These are phyloP conservation scores for Orbilia oligospora DNA, from an alignment of 2,329 filamentous ascomycete genomes.

Conservation along the genomic window DNA sequence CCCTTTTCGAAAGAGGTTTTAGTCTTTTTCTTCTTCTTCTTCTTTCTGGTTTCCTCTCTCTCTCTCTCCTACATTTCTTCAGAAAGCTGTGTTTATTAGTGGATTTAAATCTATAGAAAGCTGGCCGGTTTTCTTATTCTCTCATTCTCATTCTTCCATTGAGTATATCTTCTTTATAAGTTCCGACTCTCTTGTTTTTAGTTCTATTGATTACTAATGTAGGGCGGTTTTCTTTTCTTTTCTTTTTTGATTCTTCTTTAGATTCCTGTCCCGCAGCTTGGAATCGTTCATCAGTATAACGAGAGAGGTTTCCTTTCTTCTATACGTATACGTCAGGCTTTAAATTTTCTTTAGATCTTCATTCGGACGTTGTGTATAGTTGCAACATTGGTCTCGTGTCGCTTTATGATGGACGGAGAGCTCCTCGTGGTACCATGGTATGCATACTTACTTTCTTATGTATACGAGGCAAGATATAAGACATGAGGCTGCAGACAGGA, in stretches of 20 bases:
- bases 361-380: neutral
- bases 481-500: neutral
- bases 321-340: too few relatives aligned
- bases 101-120: slow-evolving; percentile 54
- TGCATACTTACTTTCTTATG: too few relatives aligned
- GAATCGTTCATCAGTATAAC: too few relatives aligned
- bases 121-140: slow-evolving; percentile 42
- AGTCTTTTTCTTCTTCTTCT: neutral
- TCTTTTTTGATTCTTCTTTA: neutral
- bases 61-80: slow-evolving; percentile 5
- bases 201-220: too few relatives aligned
- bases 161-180: neutral
- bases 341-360: too few relatives aligned
- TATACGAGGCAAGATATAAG: slow-evolving; percentile 8
- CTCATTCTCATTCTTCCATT: slow-evolving; percentile 1
- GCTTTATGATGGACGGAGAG: neutral
- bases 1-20: neutral
- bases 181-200: neutral
- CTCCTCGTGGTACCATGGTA: neutral
- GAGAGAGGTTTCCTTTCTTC: too few relatives aligned
- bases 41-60: neutral
- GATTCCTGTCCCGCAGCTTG: neutral
- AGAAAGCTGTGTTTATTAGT: slow-evolving; percentile 57
- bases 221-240: neutral
- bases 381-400: too few relatives aligned